Base-by-base conservation (phyloP, 2,329 filamentous ascomycete genomes). In the Venturia nashicola region DNA sequence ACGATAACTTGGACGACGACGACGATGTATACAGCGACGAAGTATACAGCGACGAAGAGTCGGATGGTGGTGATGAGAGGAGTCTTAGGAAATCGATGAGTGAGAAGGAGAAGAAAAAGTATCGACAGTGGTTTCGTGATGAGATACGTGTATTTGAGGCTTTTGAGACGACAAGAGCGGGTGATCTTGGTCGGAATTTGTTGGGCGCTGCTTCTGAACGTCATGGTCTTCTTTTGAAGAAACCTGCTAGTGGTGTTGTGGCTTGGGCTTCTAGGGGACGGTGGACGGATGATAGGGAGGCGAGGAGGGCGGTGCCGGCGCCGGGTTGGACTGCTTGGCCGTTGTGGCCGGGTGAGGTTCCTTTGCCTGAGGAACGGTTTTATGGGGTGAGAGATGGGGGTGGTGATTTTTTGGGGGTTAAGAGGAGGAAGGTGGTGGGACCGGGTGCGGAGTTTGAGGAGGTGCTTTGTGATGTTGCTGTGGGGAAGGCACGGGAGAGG, bases 261-360 rank as follows among this genome's bases (percentile, higher is more conserved):
- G 1, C 14, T 18, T 60, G 59, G 59, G 39, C n/a, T 4, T 27
- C 59, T 36, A 60, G 59, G 11, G 20, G 2, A 12, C 36, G 59
- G 6, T 60, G 59, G 59, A 44, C 39, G n/a, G n/a, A 11, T n/a
- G 42, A 43, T 43, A 2, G 5, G 23, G 9, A 20, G 14, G 42
- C 59, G 27, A n/a, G 42, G 20, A 27, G 27, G 14, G 59, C 59
- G 36, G 14, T 43, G 23, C 59, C 74, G 18, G 79, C 82, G 1
- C 69, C 83, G 0, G 83, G 82, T 65, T 97, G 93, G 92, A 90
- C 89, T 20, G 89, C 91, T 0, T 97, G 93, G 93, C 93, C 93
- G 5, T 73, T 95, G 70, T 79, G 80, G 23, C 78, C 82, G 5
- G 75, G 78, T 8, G 76, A 81, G 34, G 85, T 94, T 8, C 89